Percentiles rank a stretch among this genome's conserved stretches.
Evolutionary conservation across 257 asterid genomes (phyloP).

Genomic region (Solanum rostratum): DNA sequence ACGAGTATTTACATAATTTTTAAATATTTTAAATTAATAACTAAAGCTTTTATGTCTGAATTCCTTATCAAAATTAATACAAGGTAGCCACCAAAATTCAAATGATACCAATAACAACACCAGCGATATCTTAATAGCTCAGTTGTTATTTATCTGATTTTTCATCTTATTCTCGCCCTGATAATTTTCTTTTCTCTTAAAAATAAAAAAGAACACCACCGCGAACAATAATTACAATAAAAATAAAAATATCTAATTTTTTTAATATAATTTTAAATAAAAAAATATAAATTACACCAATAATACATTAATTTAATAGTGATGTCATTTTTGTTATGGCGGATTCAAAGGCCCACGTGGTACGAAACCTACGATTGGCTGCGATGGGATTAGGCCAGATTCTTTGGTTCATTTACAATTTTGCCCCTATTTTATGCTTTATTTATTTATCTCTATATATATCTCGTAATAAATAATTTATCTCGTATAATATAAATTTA

Average conservation of each 20-base stretch:
- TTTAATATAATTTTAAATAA: too few relatives aligned
- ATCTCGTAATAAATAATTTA: too few relatives aligned
- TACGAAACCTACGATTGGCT: conserved; percentile 42
- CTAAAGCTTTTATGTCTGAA: background rate
- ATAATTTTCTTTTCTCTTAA: too few relatives aligned
- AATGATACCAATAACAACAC: background rate
- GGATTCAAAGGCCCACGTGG: conserved; percentile 65
- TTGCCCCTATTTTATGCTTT: background rate
- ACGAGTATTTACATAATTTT: too few relatives aligned
- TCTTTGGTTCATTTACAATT: background rate
- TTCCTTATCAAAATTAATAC: background rate
- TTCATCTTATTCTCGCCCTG: background rate
- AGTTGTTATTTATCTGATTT: too few relatives aligned
- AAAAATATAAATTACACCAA: background rate
- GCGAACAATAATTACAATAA: too few relatives aligned
- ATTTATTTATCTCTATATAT: too few relatives aligned
- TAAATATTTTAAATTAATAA: background rate
- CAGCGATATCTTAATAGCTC: background rate
- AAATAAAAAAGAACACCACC: background rate
- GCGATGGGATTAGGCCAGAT: conserved; percentile 49
- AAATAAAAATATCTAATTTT: too few relatives aligned
- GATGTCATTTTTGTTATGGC: conserved; percentile 8
- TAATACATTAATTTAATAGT: background rate
- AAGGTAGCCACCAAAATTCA: background rate
- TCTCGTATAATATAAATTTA: too few relatives aligned